phyloP scores from a whole-genome alignment of 192 early-diverging fungal genomes.

The Coemansia sp. region DNA sequence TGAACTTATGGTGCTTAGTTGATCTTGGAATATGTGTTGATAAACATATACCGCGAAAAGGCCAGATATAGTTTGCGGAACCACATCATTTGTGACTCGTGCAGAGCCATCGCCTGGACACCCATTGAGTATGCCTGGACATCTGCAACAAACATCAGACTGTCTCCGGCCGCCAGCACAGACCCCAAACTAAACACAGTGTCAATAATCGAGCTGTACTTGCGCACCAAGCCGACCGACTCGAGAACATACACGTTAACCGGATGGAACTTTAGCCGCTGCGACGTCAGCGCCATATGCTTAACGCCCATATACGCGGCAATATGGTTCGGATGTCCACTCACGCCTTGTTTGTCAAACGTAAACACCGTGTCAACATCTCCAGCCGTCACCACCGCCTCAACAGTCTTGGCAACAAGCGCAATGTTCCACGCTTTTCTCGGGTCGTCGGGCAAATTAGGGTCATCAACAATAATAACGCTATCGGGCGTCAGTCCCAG shows the following conservation, averaged over 20 bases:
- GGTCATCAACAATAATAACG: conserved; percentile 53
- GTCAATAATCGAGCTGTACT: conserved; percentile 60
- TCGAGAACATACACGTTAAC: conserved; percentile 57
- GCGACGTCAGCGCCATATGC: conserved; percentile 56
- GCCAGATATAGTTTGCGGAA: conserved; percentile 84
- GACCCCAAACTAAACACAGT: conserved; percentile 38
- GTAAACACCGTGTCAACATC: conserved; percentile 72
- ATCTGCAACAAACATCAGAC: conserved; percentile 62
- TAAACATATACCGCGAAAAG: conserved; percentile 87
- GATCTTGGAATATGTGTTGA: conserved; percentile 62
- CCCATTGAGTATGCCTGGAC: conserved; percentile 57
- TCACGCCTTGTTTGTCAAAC: conserved; percentile 85
- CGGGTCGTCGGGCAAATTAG: conserved; percentile 66
- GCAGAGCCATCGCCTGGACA: conserved; percentile 73
- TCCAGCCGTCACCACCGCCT: conserved; percentile 59
- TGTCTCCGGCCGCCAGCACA: conserved; percentile 17
- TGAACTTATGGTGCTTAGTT: conserved; percentile 22
- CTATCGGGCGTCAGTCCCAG: conserved; percentile 54
- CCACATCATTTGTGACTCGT: conserved; percentile 89
- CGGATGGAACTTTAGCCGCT: conserved; percentile 54
- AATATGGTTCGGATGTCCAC: conserved; percentile 89
- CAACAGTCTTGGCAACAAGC: conserved; percentile 62
- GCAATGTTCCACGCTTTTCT: conserved; percentile 62
- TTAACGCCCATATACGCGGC: conserved; percentile 73
- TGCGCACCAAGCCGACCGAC: conserved; percentile 59